phyloP scores from a whole-genome alignment of 2,329 filamentous ascomycete species.

The Clarireedia paspali region DNA sequence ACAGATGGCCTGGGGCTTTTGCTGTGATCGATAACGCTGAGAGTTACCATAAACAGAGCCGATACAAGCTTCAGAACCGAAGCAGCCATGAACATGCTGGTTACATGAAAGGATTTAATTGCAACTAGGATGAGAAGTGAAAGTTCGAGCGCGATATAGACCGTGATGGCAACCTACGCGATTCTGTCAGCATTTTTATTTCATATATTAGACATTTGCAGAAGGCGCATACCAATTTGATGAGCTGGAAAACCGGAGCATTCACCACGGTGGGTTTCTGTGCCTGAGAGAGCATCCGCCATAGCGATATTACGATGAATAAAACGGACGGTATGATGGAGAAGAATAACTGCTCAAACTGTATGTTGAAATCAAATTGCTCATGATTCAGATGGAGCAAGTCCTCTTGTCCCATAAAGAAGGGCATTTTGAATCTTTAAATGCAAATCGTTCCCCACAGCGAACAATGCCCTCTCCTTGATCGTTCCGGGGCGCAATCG shows the following conservation, averaged over 20 bases:
- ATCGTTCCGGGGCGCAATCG: no score
- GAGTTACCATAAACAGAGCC: not conserved
- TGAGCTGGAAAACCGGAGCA: slow-evolving; percentile 23
- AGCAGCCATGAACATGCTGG: slow-evolving; percentile 22
- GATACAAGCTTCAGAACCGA: not conserved
- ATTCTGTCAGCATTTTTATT: slow-evolving; percentile 16
- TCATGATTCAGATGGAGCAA: slow-evolving; percentile 28
- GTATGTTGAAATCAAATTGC: slow-evolving; percentile 27
- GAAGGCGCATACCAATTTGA: slow-evolving; percentile 24
- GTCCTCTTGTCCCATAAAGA: slow-evolving; percentile 13
- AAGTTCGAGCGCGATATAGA: not conserved
- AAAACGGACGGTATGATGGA: slow-evolving; percentile 27
- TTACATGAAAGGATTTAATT: not conserved
- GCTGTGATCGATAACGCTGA: slow-evolving; percentile 12
- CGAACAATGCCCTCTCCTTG: no score
- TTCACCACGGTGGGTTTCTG: slow-evolving; percentile 29
- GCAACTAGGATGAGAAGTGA: not conserved
- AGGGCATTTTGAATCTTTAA: slow-evolving; percentile 12
- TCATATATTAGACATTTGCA: not conserved
- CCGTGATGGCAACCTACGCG: slow-evolving; percentile 11
- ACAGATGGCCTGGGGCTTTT: slow-evolving; percentile 11
- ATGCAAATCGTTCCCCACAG: no score
- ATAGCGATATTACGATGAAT: slow-evolving; percentile 27
- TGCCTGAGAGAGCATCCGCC: slow-evolving; percentile 23
- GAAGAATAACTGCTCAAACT: slow-evolving; percentile 31